phyloP scores from a whole-genome alignment of 108 stramenopile species.

The Conticribra guillardii region DNA sequence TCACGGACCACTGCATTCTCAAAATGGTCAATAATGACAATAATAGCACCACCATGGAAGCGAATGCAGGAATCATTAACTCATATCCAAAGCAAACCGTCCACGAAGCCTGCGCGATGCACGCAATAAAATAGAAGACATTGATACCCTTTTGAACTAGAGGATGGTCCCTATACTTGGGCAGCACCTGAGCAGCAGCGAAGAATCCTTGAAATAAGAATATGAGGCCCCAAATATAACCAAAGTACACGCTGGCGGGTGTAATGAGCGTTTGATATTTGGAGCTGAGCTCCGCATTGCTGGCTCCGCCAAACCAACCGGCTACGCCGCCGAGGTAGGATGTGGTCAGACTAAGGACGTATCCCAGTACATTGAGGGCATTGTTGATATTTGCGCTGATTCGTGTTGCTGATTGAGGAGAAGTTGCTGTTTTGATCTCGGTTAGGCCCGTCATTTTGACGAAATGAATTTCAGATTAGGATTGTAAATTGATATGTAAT shows the following conservation, averaged over 20 bases:
- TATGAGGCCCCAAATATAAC: conserved; percentile 84
- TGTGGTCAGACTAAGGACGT: conserved; percentile 58
- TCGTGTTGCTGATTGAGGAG: not conserved
- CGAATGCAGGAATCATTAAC: conserved; percentile 24
- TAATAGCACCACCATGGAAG: conserved; percentile 12
- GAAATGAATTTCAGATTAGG: no score
- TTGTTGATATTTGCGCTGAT: conserved; percentile 14
- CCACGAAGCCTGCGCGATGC: conserved; percentile 31
- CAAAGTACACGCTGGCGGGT: conserved; percentile 64
- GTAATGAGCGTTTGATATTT: conserved; percentile 89
- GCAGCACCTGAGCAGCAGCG: conserved; percentile 56
- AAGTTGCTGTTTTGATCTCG: not conserved
- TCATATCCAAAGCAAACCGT: conserved; percentile 27
- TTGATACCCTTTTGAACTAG: conserved; percentile 31
- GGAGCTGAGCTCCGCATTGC: conserved; percentile 59
- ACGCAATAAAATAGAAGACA: conserved; percentile 15
- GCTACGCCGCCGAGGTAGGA: conserved; percentile 59
- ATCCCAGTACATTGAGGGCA: conserved; percentile 64
- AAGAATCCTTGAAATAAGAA: conserved; percentile 74
- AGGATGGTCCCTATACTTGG: conserved; percentile 17
- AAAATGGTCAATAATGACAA: conserved; percentile 22
- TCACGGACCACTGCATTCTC: conserved; percentile 17
- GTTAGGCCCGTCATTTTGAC: no score
- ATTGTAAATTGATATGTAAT: no score
- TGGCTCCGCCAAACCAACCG: conserved; percentile 35